Conservation (phyloP, 1,284 basidiomycete genomes). For the Sporisorium scitamineum region DNA sequence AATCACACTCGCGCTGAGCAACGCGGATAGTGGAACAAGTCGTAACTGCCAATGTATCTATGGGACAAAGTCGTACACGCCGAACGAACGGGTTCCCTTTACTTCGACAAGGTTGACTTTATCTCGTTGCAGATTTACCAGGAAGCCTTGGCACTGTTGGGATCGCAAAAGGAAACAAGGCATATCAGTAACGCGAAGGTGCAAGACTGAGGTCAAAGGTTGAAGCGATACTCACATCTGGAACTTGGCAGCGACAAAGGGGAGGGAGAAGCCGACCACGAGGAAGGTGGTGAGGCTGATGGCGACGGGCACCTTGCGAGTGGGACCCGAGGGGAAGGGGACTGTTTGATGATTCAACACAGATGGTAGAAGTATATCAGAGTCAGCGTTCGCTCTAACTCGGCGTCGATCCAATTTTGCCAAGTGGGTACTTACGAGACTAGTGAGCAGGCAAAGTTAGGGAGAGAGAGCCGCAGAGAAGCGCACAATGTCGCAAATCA, state of each 20-base stretch:
- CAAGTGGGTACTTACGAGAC: slow-evolving; percentile 16
- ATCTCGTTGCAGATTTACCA: slow-evolving; percentile 25
- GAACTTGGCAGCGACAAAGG: slow-evolving; percentile 63
- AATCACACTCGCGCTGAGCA: neutral
- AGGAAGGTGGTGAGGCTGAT: slow-evolving; percentile 62
- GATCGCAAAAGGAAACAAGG: neutral
- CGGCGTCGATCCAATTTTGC: neutral
- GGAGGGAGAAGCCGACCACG: slow-evolving; percentile 59
- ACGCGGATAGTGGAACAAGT: neutral
- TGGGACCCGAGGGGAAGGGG: slow-evolving; percentile 63
- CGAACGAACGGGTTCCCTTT: neutral
- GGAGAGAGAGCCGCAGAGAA: neutral
- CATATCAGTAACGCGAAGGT: neutral
- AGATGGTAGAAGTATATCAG: neutral
- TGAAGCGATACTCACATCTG: slow-evolving; percentile 36
- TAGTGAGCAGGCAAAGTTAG: slow-evolving; percentile 1
- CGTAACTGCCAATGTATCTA: neutral
- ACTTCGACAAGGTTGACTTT: neutral
- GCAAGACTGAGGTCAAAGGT: neutral
- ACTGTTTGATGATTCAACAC: slow-evolving; percentile 34
- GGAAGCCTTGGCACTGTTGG: slow-evolving; percentile 46
- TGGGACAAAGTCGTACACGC: neutral
- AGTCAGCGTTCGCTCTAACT: neutral
- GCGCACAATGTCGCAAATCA: neutral
- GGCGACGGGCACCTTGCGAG: slow-evolving; percentile 61